Conservation (phyloP, 2,329 filamentous ascomycete species). For the Berkeleyomyces basicola region DNA sequence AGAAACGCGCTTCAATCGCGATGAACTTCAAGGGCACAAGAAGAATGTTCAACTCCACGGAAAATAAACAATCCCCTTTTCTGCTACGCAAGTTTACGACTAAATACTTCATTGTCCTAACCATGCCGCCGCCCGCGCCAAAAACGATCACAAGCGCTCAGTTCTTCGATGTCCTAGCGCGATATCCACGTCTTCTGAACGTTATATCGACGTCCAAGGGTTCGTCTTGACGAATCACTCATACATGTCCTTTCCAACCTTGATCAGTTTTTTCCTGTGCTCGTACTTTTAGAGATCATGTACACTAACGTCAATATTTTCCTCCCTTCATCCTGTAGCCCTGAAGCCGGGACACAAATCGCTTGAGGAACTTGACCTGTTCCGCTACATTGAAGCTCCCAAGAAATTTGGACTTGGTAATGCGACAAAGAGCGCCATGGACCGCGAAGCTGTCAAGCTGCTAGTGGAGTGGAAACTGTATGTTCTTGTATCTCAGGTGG, state of each 20-base stretch:
- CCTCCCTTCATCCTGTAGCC: slow-evolving; percentile 15
- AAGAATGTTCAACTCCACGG: too few relatives aligned
- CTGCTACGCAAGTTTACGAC: too few relatives aligned
- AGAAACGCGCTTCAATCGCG: too few relatives aligned
- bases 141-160: slow-evolving; percentile 1
- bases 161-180: slow-evolving; percentile 4
- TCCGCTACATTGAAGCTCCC: slow-evolving; percentile 40
- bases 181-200: slow-evolving; percentile 4
- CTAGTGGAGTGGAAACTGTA: slow-evolving; percentile 60
- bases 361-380: slow-evolving; percentile 41
- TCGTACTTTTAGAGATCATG: neutral
- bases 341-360: slow-evolving; percentile 33
- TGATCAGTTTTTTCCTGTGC: too few relatives aligned
- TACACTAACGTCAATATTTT: neutral
- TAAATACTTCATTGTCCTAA: neutral
- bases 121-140: neutral
- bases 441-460: slow-evolving; percentile 38
- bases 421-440: slow-evolving; percentile 26
- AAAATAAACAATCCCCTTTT: too few relatives aligned
- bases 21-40: too few relatives aligned
- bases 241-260: neutral
- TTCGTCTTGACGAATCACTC: neutral
- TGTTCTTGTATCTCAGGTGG: slow-evolving; percentile 18
- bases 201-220: slow-evolving; percentile 8
- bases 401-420: slow-evolving; percentile 25